Evolutionary conservation across 768 basidiomycete genomes (phyloP).

Genomic region (Galerina sulciceps): DNA sequence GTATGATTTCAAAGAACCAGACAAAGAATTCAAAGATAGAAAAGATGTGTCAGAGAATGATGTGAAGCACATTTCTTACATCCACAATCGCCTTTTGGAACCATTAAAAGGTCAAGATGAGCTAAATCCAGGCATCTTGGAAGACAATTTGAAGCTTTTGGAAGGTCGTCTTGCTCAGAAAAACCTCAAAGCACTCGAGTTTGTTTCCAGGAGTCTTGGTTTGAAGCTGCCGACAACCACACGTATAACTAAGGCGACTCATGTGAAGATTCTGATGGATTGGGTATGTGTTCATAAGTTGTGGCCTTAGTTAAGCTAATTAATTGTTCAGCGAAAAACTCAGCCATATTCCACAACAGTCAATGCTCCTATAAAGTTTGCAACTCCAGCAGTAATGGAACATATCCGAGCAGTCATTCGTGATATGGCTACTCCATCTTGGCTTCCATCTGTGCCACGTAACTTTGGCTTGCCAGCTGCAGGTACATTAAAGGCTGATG

Average conservation of each 20-base stretch:
- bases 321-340: not conserved
- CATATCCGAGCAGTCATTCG: slow-evolving; percentile 26
- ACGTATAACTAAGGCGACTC: not conserved
- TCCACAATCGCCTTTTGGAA: not conserved
- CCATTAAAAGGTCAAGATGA: not conserved
- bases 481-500: slow-evolving; percentile 37
- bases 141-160: not conserved
- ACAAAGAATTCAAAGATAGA: not conserved
- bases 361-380: not conserved
- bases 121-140: not conserved
- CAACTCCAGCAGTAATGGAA: slow-evolving; percentile 11
- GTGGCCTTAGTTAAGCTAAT: not conserved
- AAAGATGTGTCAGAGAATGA: not conserved
- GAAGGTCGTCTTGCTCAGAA: not conserved
- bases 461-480: slow-evolving; percentile 29
- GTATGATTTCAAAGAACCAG: not conserved
- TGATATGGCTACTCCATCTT: slow-evolving; percentile 25
- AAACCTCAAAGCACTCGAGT: not conserved
- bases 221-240: not conserved
- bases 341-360: not conserved
- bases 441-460: slow-evolving; percentile 30
- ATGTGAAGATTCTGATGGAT: not conserved
- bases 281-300: not conserved
- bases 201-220: not conserved
- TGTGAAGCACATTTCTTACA: not conserved